phyloP scores from a whole-genome alignment of 176 grass and related monocot species.

The sorghum (Sorghum bicolor) region DNA sequence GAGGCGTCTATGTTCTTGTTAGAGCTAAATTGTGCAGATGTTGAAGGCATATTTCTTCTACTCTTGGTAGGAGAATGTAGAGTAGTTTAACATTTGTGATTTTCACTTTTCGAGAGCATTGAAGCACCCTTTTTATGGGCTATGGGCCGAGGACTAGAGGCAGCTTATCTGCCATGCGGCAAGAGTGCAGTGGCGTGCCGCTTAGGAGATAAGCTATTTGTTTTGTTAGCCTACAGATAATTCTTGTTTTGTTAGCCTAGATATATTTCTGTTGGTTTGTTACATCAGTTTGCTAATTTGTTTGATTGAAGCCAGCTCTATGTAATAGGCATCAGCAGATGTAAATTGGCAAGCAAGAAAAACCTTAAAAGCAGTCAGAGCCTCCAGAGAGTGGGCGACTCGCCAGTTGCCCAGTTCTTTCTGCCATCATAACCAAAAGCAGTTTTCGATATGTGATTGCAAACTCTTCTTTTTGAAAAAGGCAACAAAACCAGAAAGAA shows the following conservation, averaged over 20 bases:
- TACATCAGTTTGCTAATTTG: neutral
- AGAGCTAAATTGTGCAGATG: neutral
- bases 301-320: neutral
- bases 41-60: neutral
- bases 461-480: conserved; percentile 3
- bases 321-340: neutral
- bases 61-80: neutral
- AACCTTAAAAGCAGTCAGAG: neutral
- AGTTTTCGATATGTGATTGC: neutral
- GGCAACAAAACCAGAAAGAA: neutral
- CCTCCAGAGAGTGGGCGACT: neutral
- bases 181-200: neutral
- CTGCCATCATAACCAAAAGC: neutral
- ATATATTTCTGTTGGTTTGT: neutral
- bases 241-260: neutral
- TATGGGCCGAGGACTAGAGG: neutral
- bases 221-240: neutral
- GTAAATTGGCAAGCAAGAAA: neutral
- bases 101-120: neutral
- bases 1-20: neutral
- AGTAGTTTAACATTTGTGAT: neutral
- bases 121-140: neutral
- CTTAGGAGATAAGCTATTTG: neutral
- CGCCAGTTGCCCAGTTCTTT: neutral
- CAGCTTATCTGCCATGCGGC: neutral